A percentile compares a stretch with the other conserved stretches of the same genome.
Conservation (phyloP, 179 eudicot genomes). For the Spinacia oleracea region DNA sequence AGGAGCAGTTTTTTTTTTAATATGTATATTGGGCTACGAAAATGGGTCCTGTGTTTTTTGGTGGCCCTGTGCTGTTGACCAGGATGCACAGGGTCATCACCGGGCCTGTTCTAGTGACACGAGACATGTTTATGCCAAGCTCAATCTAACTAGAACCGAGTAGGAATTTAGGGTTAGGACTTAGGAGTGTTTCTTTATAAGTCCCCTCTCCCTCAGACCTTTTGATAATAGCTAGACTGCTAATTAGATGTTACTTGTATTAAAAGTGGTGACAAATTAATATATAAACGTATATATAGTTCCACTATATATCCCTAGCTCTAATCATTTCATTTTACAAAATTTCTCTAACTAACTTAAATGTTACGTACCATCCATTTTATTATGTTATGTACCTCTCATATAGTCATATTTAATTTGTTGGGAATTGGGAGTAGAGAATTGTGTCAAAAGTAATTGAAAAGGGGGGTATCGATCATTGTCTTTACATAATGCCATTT, state of each 20-base stretch:
- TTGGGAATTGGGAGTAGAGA: not conserved
- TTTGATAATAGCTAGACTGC: not conserved
- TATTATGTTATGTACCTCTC: not conserved
- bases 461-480: not conserved
- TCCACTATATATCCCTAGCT: not conserved
- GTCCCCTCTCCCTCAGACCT: not conserved
- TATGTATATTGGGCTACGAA: no score
- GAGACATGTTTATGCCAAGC: no score
- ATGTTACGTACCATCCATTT: not conserved
- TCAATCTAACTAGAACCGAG: no score
- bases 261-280: not conserved
- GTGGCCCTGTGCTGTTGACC: no score
- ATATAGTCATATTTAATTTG: no score
- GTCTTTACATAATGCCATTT: constrained; percentile 12
- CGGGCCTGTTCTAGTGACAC: no score
- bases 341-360: not conserved
- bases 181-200: not conserved
- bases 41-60: no score
- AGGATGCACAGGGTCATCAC: no score
- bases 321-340: constrained; percentile 7
- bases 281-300: no score
- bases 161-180: no score
- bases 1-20: no score
- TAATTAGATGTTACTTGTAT: constrained; percentile 6
- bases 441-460: not conserved